Base-by-base conservation (phyloP, 768 basidiomycete genomes). In the Cyathus striatus region DNA sequence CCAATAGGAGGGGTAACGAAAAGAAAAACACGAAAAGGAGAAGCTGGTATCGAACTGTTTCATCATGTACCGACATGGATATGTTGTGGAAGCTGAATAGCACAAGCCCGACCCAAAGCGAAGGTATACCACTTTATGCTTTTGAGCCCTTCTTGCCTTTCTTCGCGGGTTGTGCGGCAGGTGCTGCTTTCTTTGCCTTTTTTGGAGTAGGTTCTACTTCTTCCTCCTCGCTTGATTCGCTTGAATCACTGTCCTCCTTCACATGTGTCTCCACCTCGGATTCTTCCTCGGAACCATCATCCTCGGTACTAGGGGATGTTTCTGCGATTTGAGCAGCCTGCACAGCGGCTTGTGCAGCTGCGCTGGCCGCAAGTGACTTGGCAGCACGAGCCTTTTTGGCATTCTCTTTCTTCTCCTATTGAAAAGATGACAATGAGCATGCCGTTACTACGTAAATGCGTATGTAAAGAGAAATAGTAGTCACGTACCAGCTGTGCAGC, bases 291-390 rank as follows among this genome's bases (percentile, higher is more conserved):
- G 27, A 30, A n/a, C n/a, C 27, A 10, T 58, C 61, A 12, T 54
- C 62, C 1, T 63, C 69, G 5, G 65, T 65, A 0, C 47, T 55
- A 2, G 66, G 60, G 10, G 56, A 56, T 2, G 61, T 58, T 9
- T 51, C 53, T 20, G 59, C 53, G 38, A 60, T 60, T 16, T 59
- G 55, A 0, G 61, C 69, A 26, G 63, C 62, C 42, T 53, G 47
- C 14, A 64, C 70, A 34, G 67, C 73, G 17, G 70, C 71, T 9
- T 59, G 56, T 21, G 73, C 66, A 32, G 65, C 68, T n/a, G n/a
- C n/a, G n/a, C n/a, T n/a, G n/a, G n/a, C n/a, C n/a, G n/a, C n/a
- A n/a, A n/a, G n/a, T n/a, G n/a, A n/a, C n/a, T n/a, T n/a, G n/a
- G n/a, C n/a, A n/a, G n/a, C n/a, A n/a, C n/a, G n/a, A n/a, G n/a